phyloP scores from a whole-genome alignment of 169 alveolate genomes.

The Eimeria maxima region DNA sequence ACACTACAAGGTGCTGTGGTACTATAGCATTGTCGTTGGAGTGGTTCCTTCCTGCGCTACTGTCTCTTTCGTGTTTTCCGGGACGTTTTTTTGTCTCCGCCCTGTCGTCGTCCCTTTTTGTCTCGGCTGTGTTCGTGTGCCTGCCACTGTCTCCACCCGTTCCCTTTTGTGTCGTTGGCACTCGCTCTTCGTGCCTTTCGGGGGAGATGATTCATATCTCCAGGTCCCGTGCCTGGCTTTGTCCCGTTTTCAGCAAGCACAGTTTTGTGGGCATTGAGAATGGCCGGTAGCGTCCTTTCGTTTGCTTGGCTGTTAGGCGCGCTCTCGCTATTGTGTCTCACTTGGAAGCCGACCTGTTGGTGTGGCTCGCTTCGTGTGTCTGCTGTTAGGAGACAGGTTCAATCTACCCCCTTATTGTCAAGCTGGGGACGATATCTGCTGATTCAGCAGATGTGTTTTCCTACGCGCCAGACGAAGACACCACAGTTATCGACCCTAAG shows the following conservation, averaged over 20 bases:
- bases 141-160: background rate
- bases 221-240: background rate
- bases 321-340: background rate
- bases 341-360: background rate
- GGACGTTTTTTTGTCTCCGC: background rate
- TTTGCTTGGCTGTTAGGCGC: background rate
- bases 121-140: background rate
- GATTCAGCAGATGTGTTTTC: conserved; percentile 96
- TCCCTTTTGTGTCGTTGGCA: background rate
- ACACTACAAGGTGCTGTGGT: conserved; percentile 86
- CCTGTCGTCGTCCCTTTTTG: background rate
- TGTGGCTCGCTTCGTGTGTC: background rate
- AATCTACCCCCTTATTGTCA: conserved; percentile 94
- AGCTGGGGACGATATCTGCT: conserved; percentile 96
- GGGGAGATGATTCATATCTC: background rate
- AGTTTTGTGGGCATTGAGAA: background rate
- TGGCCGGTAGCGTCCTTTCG: background rate
- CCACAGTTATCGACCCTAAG: conserved; percentile 92
- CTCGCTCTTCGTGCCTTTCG: background rate
- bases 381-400: conserved; percentile 88
- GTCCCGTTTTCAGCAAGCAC: background rate
- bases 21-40: background rate
- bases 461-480: conserved; percentile 94
- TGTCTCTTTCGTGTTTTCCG: background rate
- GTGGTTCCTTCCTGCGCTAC: background rate